Conservation (phyloP, 495 filamentous ascomycete genomes). For the Cercophora sp. region DNA sequence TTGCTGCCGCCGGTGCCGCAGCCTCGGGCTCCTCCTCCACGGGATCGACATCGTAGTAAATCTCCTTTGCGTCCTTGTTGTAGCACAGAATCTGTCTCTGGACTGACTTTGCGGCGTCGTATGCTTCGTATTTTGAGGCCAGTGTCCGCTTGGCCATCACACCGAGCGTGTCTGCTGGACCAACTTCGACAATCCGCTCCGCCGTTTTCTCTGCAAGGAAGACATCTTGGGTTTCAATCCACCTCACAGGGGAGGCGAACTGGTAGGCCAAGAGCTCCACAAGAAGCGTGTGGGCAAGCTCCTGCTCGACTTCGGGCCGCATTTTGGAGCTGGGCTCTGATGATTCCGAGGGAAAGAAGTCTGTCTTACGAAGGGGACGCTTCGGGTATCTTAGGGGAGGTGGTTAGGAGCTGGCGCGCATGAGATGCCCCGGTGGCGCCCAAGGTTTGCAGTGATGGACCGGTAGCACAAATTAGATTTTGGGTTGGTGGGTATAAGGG, state of each 20-base stretch:
- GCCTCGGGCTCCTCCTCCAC: slow-evolving; percentile 81
- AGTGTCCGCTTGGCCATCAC: slow-evolving; percentile 97
- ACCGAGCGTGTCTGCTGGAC: slow-evolving; percentile 95
- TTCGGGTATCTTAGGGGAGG: too few relatives aligned
- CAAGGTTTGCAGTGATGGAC: too few relatives aligned
- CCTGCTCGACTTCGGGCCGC: slow-evolving; percentile 98
- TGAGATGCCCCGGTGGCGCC: too few relatives aligned
- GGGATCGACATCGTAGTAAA: slow-evolving; percentile 98
- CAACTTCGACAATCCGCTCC: slow-evolving; percentile 96
- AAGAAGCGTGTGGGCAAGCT: slow-evolving; percentile 93
- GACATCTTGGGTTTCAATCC: slow-evolving; percentile 99
- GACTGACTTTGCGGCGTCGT: slow-evolving; percentile 91
- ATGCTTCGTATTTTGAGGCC: slow-evolving; percentile 97
- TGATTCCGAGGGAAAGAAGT: too few relatives aligned
- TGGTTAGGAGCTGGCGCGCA: too few relatives aligned
- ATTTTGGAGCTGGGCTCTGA: too few relatives aligned
- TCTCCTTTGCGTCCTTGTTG: slow-evolving; percentile 98
- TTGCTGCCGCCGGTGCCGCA: slow-evolving; percentile 43
- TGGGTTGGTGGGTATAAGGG: too few relatives aligned
- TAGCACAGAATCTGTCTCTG: slow-evolving; percentile 98
- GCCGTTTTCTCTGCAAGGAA: slow-evolving; percentile 92
- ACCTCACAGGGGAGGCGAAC: slow-evolving; percentile 96
- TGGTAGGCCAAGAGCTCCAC: slow-evolving; percentile 98
- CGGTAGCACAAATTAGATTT: too few relatives aligned
- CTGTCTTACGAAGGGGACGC: too few relatives aligned